phyloP scores from a whole-genome alignment of 163 green algal genomes.

The Chlorella variabilis region DNA sequence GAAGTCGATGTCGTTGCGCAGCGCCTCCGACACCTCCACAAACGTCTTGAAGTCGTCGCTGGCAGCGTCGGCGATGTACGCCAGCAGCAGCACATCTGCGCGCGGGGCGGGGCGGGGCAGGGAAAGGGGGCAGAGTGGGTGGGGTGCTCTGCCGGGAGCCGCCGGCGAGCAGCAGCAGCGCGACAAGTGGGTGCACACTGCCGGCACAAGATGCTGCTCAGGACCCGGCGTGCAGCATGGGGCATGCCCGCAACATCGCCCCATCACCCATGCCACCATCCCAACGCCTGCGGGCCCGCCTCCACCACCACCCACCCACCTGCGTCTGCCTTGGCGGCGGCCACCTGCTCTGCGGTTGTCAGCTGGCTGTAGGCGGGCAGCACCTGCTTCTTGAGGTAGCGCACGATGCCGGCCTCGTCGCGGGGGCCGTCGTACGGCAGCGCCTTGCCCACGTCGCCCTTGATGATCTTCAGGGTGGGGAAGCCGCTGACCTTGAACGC shows the following conservation, averaged over 20 bases:
- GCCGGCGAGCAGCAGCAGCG: no score
- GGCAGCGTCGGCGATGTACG: constrained; percentile 34
- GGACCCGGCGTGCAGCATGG: no score
- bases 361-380: not conserved
- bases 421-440: constrained; percentile 60
- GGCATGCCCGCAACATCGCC: no score
- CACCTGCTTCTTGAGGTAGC: constrained; percentile 59
- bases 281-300: no score
- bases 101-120: not conserved
- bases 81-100: constrained; percentile 44
- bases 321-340: not conserved
- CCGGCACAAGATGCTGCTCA: not conserved
- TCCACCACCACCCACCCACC: not conserved
- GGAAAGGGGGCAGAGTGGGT: not conserved
- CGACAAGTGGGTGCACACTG: no score
- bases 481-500: constrained; percentile 68
- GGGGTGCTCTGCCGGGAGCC: not conserved
- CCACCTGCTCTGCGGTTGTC: not conserved
- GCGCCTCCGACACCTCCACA: constrained; percentile 33
- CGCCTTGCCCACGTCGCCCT: not conserved
- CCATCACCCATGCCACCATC: no score
- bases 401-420: constrained; percentile 66
- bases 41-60: constrained; percentile 53
- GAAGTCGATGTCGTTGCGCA: constrained; percentile 55
- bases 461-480: constrained; percentile 67